Evolutionary conservation across 495 filamentous ascomycete species (phyloP), one percentile per base, ranked within the genome.

Genomic region (Xylaria grammica): DNA sequence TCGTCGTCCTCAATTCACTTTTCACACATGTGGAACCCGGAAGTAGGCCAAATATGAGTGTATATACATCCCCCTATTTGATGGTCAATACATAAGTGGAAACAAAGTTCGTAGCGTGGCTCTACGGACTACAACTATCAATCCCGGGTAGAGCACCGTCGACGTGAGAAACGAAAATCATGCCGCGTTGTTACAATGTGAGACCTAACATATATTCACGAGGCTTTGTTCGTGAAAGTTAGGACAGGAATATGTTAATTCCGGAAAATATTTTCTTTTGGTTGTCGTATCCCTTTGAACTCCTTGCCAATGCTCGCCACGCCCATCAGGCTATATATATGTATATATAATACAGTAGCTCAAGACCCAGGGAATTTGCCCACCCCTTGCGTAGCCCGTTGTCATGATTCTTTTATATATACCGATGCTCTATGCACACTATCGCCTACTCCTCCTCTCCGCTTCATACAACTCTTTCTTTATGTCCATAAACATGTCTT

Each of bases 401-500:
- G 36, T 26, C 52, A 40, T 56, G 32, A 61, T 61, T 24, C 6
- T 60, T 19, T 15, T 40, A 58, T 20, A 42, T 52, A 62, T 42
- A 20, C 60, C 30, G 29, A 55, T 55, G 50, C 29, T 36, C n/a
- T 45, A 24, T 46, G 34, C 52, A 50, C 19, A 6, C 8, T 51
- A 40, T 32, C 22, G 19, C 32, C 72, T 69, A 52, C 81, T 75
- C 63, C 87, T 81, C 69, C 77, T 78, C 63, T 82, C 81, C 38
- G 87, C 89, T 54, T 87, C 84, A 68, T 87, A 87, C 66, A 88
- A 76, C 67, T 87, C 84, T 62, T 85, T 80, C 62, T 85, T 87
- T 68, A 88, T 84, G 70, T 90, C 86, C 77, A 89, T 87, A 63
- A 90, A 82, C 69, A 90, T 72, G 65, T 90, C 85, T 63, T 91